A percentile compares a stretch with the other conserved stretches of the same genome.
Evolutionary conservation across 768 basidiomycete genomes (phyloP).

Genomic region (Phaeotremella skinneri): DNA sequence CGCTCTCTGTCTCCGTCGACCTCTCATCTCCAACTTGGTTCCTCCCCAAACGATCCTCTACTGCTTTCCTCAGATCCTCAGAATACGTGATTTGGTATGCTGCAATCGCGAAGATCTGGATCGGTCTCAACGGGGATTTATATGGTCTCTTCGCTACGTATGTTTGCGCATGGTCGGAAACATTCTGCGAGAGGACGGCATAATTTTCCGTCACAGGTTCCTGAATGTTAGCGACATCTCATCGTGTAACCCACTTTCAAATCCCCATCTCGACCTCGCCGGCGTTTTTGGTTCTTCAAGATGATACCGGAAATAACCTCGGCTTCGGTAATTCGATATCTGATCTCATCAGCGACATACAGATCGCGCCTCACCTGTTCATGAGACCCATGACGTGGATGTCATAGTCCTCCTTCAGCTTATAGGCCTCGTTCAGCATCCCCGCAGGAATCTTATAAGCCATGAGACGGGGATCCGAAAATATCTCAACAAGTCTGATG

Average conservation of each 20-base stretch:
- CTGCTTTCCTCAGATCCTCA: background rate
- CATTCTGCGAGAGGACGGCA: background rate
- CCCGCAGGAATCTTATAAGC: background rate
- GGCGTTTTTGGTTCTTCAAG: slow-evolving; percentile 19
- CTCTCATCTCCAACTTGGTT: background rate
- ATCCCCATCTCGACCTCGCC: slow-evolving; percentile 18
- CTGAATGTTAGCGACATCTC: background rate
- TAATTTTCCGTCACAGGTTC: slow-evolving; percentile 15
- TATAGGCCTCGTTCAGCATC: background rate
- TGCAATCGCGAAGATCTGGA: slow-evolving; percentile 23
- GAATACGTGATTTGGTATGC: slow-evolving; percentile 25
- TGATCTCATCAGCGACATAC: background rate
- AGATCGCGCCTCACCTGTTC: background rate
- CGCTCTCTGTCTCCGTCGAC: background rate
- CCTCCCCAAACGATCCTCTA: background rate
- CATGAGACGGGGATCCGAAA: background rate
- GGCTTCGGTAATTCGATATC: slow-evolving; percentile 22
- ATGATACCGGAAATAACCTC: slow-evolving; percentile 22
- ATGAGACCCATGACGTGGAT: slow-evolving; percentile 7
- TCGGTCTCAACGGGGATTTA: slow-evolving; percentile 9
- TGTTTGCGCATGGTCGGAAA: slow-evolving; percentile 8
- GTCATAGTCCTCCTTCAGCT: slow-evolving; percentile 9
- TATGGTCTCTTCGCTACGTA: slow-evolving; percentile 3
- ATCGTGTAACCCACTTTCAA: slow-evolving; percentile 11
- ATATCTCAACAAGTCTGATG: background rate